Percentiles rank a stretch among this genome's conserved stretches.
These are phyloP conservation scores for Ustilago loliicola DNA, from an alignment of 1,284 basidiomycete species.

Conservation along the genomic window DNA sequence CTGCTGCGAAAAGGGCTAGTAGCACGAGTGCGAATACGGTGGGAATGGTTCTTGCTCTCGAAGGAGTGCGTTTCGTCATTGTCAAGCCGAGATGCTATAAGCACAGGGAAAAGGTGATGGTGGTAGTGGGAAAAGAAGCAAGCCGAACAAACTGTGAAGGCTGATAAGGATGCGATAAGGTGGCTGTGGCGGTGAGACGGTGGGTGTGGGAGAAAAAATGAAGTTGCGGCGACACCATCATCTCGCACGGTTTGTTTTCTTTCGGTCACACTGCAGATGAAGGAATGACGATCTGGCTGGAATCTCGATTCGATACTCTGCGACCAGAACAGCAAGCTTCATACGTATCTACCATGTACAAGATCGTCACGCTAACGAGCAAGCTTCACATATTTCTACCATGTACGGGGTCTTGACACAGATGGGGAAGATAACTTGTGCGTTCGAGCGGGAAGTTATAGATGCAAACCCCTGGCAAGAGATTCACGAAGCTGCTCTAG, in stretches of 20 bases:
- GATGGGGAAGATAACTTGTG: too few relatives aligned
- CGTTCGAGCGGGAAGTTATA: too few relatives aligned
- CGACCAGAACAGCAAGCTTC: neutral
- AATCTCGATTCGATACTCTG: neutral
- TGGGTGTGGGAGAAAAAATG: neutral
- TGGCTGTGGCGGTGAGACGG: neutral
- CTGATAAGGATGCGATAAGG: neutral
- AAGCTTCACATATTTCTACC: too few relatives aligned
- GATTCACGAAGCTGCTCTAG: neutral
- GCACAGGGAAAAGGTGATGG: neutral
- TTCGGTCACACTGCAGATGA: neutral
- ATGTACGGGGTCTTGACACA: too few relatives aligned
- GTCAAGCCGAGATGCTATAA: neutral
- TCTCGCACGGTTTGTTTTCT: neutral
- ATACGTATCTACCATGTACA: too few relatives aligned
- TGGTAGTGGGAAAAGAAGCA: neutral
- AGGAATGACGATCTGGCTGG: neutral
- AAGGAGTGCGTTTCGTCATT: neutral
- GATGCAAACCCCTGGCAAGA: neutral
- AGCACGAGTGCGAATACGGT: neutral
- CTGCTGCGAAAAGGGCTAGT: constrained; percentile 7
- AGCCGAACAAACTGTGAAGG: too few relatives aligned
- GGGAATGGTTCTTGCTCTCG: neutral
- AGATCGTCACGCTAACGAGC: too few relatives aligned
- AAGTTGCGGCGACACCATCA: neutral